Evolutionary conservation across 2,329 filamentous ascomycete species (phyloP).

Genomic region (Penicillium hesseltinei): DNA sequence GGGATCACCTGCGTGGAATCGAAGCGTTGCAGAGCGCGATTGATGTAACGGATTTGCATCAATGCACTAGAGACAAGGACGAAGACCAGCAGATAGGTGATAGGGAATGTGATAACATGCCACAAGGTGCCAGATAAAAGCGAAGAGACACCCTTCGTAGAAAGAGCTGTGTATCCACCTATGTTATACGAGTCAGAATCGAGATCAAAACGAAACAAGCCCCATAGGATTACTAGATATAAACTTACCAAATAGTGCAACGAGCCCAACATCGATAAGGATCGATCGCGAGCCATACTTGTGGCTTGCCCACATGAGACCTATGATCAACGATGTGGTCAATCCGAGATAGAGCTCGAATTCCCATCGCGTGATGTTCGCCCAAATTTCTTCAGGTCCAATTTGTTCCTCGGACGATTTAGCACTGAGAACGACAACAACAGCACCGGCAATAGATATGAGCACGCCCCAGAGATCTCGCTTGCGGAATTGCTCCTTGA

Average conservation of each 20-base stretch:
- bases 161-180: constrained; percentile 94
- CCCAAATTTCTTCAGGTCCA: constrained; percentile 85
- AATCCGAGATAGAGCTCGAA: constrained; percentile 88
- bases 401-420: constrained; percentile 86
- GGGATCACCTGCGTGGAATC: constrained; percentile 98
- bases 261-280: constrained; percentile 86
- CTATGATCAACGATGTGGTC: constrained; percentile 68
- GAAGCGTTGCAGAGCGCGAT: constrained; percentile 84
- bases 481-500: constrained; percentile 83
- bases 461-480: constrained; percentile 86
- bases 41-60: constrained; percentile 97
- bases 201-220: not conserved
- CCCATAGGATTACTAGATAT: not conserved
- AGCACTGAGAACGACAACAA: constrained; percentile 89
- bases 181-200: constrained; percentile 15
- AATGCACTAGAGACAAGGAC: constrained; percentile 81
- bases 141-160: constrained; percentile 94
- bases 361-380: constrained; percentile 78
- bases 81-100: constrained; percentile 81
- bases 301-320: constrained; percentile 78
- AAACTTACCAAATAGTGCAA: constrained; percentile 80
- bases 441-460: constrained; percentile 80
- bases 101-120: constrained; percentile 83
- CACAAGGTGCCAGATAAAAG: constrained; percentile 89
- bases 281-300: constrained; percentile 83